Conservation (phyloP, 345 rosid genomes). For the Pugionium dolabratum region DNA sequence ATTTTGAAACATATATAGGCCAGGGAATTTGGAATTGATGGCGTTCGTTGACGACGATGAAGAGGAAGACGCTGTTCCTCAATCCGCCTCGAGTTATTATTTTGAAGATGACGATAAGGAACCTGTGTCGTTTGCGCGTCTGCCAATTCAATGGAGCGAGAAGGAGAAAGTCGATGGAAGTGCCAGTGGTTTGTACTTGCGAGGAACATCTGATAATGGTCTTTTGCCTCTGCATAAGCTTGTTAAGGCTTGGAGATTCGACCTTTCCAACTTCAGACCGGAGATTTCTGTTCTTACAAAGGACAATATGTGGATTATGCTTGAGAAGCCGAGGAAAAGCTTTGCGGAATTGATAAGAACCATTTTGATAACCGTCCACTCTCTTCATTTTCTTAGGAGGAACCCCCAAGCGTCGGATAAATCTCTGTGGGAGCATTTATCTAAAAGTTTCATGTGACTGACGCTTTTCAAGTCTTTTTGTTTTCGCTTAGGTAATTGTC, state of each 20-base stretch:
- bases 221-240: conserved; percentile 55
- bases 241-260: conserved; percentile 77
- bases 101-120: conserved; percentile 58
- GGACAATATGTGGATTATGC: conserved; percentile 62
- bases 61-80: conserved; percentile 55
- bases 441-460: conserved; percentile 58
- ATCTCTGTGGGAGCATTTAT: conserved; percentile 64
- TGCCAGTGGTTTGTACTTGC: conserved; percentile 46
- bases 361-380: conserved; percentile 53
- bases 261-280: conserved; percentile 50
- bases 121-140: conserved; percentile 56
- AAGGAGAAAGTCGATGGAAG: conserved; percentile 37
- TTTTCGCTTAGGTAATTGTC: not conserved
- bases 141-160: conserved; percentile 64
- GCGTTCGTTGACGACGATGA: conserved; percentile 53
- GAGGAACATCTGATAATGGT: conserved; percentile 63
- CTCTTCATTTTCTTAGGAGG: conserved; percentile 56
- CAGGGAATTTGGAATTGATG: conserved; percentile 17
- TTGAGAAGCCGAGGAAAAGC: conserved; percentile 80
- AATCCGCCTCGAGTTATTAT: conserved; percentile 56
- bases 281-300: conserved; percentile 67
- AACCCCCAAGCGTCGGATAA: conserved; percentile 60
- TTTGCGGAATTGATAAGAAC: conserved; percentile 56
- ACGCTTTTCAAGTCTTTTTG: conserved; percentile 6
- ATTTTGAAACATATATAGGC: not conserved